Evolutionary conservation across 345 rosid species (phyloP), one percentile per base, ranked within the genome.

Genomic region (Xanthoceras sorbifolium): DNA sequence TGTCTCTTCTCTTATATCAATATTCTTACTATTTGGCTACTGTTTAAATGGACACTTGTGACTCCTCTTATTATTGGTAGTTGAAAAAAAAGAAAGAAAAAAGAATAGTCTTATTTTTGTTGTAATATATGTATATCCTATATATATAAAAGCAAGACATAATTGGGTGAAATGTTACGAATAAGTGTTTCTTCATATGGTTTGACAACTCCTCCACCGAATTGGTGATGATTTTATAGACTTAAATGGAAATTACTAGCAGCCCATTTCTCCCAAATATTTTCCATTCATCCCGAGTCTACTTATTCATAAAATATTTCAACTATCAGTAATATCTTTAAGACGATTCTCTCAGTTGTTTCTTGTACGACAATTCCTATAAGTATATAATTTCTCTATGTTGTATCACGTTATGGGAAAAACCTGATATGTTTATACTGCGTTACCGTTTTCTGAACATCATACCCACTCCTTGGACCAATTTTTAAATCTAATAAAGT

Each of bases 1-100:
- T n/a, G 90, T 80, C 86, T 82, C 77, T 63, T 76, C 74, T 79
- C 79, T 78, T 84, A 26, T 61, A 77, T 57, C 63, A 54, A 34
- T 57, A 57, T 57, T 57, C 5, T 54, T 54, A 20, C 18, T 54
- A 5, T 6, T 54, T 54, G 60, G 60, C 23, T 67, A 15, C 9
- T 55, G 61, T 62, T 10, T 50, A n/a, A 54, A 7, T 38, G 66
- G 40, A 67, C 25, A 42, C 40, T 32, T 69, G 18, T 69, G 59
- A 12, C 17, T 28, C 57, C 46, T 44, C 65, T 11, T 40, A 28
- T 66, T 12, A 18, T n/a, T 54, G 78, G 55, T 57, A n/a, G n/a
- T n/a, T n/a, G n/a, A n/a, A n/a, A n/a, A n/a, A n/a, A n/a, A n/a
- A n/a, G n/a, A n/a, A n/a, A n/a, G n/a, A n/a, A n/a, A n/a, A n/a